These are phyloP conservation scores for Furcasterigmium sp. DNA, from an alignment of 2,329 filamentous ascomycete species.

Conservation along the genomic window DNA sequence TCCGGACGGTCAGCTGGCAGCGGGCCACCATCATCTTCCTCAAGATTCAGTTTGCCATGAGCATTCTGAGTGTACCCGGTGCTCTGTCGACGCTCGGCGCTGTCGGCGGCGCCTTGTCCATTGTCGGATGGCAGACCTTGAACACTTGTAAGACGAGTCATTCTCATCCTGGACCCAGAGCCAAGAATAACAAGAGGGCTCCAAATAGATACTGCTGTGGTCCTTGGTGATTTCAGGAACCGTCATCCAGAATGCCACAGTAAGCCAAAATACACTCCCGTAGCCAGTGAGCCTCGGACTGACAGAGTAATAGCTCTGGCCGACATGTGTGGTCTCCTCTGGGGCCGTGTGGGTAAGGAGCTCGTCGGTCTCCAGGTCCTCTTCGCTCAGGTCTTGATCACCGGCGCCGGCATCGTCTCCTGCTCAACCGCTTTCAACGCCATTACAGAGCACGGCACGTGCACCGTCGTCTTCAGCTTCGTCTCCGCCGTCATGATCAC, in stretches of 20 bases:
- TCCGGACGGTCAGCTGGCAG: conserved; percentile 29
- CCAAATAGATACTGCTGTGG: conserved; percentile 5
- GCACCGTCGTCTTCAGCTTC: conserved; percentile 46
- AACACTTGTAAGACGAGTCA: conserved; percentile 19
- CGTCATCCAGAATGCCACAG: conserved; percentile 3
- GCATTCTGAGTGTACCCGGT: conserved; percentile 16
- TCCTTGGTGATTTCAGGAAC: background rate
- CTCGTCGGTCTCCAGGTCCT: conserved; percentile 34
- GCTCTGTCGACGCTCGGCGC: conserved; percentile 14
- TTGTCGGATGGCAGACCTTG: conserved; percentile 17
- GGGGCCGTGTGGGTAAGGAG: conserved; percentile 45
- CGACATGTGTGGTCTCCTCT: conserved; percentile 32
- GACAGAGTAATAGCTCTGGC: conserved; percentile 14
- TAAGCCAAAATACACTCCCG: conserved; percentile 4
- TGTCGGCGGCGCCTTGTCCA: conserved; percentile 32
- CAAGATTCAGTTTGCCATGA: conserved; percentile 24
- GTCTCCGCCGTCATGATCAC: conserved; percentile 45
- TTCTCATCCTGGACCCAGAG: background rate
- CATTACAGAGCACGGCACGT: conserved; percentile 17
- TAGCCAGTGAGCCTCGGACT: background rate
- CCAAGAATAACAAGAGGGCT: background rate
- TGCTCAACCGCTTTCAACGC: conserved; percentile 18
- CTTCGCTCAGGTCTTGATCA: conserved; percentile 17
- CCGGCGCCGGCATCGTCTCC: conserved; percentile 14
- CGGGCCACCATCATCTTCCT: conserved; percentile 32